Base-by-base conservation (phyloP, 208 protist species). In the Leptomonas seymouri region DNA sequence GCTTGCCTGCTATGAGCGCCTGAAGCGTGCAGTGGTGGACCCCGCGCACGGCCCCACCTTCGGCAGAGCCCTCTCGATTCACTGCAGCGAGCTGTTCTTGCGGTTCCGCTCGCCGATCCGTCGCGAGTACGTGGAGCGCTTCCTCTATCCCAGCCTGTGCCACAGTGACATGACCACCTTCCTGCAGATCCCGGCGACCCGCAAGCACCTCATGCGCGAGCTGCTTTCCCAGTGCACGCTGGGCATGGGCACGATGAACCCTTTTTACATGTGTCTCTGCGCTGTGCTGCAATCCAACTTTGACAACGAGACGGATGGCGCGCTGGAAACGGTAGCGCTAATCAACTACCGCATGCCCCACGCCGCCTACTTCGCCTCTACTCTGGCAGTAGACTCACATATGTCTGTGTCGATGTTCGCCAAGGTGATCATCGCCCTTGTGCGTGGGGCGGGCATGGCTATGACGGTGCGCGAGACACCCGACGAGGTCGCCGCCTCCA, bases 321-420 rank as follows among this genome's bases (percentile, higher is more conserved):
- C 92, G 30, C 54, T 97, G 31, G 87, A 95, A 74, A 78, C 83
- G 45, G 86, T 97, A 58, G 75, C 68, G 41, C 78, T 94, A 27
- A 90, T 97, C 54, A 85, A 93, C 71, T 93, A 82, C 75, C 84
- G 81, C 53, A 97, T 97, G 92, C 92, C 92, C 6, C 92, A 97
- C 76, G 92, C 92, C 28, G 89, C 89, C 8, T 97, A 94, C 66
- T 97, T 94, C 74, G 81, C 91, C 67, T 70, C 87, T 23, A 82
- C 92, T 39, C 77, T 97, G 25, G 85, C 92, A 18, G 54, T 95
- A 9, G 92, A 97, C 71, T 77, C 86, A 57, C 89, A 82, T 76
- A 95, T 97, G 89, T 92, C 87, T 53, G 87, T 94, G 45, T 65
- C 85, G n/a, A 93, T 94, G 87, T 93, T 94, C 60, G 92, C 87